Percentiles rank a stretch among this genome's conserved stretches.
Conservation (phyloP, 768 basidiomycete genomes). For the Russula brevipes region DNA sequence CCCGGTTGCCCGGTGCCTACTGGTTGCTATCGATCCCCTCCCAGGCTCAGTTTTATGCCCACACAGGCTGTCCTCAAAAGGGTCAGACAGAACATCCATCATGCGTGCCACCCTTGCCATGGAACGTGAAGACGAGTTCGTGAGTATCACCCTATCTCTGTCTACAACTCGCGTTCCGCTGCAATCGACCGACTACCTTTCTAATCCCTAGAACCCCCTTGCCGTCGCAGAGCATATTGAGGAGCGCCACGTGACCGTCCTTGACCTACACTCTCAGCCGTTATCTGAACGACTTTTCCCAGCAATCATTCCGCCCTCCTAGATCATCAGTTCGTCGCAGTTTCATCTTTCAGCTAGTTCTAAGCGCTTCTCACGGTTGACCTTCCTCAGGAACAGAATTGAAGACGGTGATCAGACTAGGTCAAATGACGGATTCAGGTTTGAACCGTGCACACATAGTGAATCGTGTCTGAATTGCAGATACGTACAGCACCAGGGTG, state of each 20-base stretch:
- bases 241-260: conserved; percentile 77
- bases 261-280: conserved; percentile 39
- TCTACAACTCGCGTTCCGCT: conserved; percentile 1
- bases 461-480: too few species aligned
- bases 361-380: too few species aligned
- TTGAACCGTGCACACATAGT: too few species aligned
- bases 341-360: neutral
- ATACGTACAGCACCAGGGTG: too few species aligned
- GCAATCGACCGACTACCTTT: conserved; percentile 13
- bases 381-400: too few species aligned
- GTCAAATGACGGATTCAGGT: too few species aligned
- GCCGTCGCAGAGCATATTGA: conserved; percentile 91
- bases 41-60: too few species aligned
- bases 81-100: too few species aligned
- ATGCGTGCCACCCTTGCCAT: conserved; percentile 63
- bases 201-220: conserved; percentile 64
- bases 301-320: conserved; percentile 18
- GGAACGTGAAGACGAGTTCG: conserved; percentile 68
- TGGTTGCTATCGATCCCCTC: too few species aligned
- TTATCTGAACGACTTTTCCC: conserved; percentile 14
- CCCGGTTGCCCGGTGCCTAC: too few species aligned
- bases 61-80: conserved; percentile 44
- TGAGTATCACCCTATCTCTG: conserved; percentile 34
- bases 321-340: conserved; percentile 4
- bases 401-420: too few species aligned